phyloP scores from a whole-genome alignment of 495 filamentous ascomycete species.

The Tuber aestivum region DNA sequence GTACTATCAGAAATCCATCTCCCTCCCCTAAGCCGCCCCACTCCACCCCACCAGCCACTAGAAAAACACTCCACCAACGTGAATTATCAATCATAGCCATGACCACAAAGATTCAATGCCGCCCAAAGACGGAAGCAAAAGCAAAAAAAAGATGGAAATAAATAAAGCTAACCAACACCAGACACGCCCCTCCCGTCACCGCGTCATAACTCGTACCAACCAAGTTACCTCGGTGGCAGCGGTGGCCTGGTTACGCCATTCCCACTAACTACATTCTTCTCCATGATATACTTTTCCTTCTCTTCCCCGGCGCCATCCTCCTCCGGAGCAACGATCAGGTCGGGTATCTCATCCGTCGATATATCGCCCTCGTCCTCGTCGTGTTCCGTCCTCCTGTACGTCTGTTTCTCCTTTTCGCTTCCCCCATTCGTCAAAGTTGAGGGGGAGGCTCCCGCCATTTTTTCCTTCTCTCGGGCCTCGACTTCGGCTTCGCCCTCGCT shows the following conservation, averaged over 20 bases:
- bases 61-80: neutral
- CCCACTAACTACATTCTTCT: neutral
- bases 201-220: neutral
- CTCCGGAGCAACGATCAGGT: neutral
- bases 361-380: neutral
- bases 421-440: neutral
- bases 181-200: neutral
- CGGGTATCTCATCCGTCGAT: neutral
- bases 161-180: conserved; percentile 1
- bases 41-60: neutral
- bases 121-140: neutral
- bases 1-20: neutral
- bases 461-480: neutral
- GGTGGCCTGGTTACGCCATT: neutral
- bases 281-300: neutral
- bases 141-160: neutral
- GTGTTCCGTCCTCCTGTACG: neutral
- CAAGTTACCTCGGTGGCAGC: conserved; percentile 2
- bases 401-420: neutral
- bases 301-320: neutral
- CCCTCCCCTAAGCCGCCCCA: neutral
- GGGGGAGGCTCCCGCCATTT: neutral
- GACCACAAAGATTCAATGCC: neutral
- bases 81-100: neutral
- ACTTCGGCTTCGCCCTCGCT: conserved; percentile 17